Evolutionary conservation across 352 stramenopile genomes (phyloP).

Genomic region (Albugo laibachii): DNA sequence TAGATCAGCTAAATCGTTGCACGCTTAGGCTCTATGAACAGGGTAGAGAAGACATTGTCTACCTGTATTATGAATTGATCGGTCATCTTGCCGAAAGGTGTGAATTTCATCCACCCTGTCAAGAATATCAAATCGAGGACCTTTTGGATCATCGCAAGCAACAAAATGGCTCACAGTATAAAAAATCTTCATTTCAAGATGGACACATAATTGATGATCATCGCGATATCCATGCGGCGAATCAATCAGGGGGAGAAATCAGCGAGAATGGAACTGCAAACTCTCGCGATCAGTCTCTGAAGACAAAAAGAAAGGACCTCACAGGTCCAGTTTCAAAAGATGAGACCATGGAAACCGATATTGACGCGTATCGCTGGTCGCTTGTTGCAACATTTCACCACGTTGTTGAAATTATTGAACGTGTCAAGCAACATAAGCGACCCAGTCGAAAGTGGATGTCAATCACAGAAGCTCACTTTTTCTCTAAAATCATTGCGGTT

Average conservation of each 20-base stretch:
- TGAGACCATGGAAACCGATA: slow-evolving; percentile 24
- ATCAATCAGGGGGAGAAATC: not conserved
- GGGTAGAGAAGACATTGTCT: slow-evolving; percentile 6
- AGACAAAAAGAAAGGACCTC: no score
- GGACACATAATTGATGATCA: slow-evolving; percentile 1
- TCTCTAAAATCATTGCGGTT: slow-evolving; percentile 39
- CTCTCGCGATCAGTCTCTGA: not conserved
- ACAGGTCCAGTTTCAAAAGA: slow-evolving; percentile 1
- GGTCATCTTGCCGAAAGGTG: slow-evolving; percentile 8
- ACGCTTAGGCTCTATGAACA: not conserved
- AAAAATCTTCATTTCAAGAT: slow-evolving; percentile 32
- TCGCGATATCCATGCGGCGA: not conserved
- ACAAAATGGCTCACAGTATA: slow-evolving; percentile 19
- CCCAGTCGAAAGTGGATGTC: slow-evolving; percentile 14
- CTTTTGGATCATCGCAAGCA: slow-evolving; percentile 30
- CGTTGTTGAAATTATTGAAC: slow-evolving; percentile 37
- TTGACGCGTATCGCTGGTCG: slow-evolving; percentile 42
- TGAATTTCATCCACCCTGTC: slow-evolving; percentile 45
- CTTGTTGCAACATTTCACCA: slow-evolving; percentile 65
- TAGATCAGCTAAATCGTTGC: slow-evolving; percentile 30
- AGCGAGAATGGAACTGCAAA: not conserved
- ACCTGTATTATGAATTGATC: not conserved
- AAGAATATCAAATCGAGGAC: no score
- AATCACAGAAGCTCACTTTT: slow-evolving; percentile 34
- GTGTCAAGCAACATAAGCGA: slow-evolving; percentile 5